Evolutionary conservation across 108 stramenopile species (phyloP).

Genomic region (Skeletonema grethae): DNA sequence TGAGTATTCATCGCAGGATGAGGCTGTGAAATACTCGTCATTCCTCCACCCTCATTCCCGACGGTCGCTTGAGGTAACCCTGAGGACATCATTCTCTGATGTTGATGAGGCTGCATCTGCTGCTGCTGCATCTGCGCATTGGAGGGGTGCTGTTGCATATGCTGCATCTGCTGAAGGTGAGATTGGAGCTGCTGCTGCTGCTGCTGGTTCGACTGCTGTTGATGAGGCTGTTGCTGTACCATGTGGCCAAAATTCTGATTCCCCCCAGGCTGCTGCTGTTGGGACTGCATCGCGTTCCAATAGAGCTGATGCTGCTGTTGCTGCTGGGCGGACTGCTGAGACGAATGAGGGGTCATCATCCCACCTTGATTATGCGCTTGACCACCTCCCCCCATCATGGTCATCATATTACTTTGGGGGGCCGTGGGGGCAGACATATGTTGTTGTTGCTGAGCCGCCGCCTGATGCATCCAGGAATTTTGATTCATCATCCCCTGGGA

Average conservation of each 20-base stretch:
- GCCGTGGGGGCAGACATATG: neutral
- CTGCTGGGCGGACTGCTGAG: neutral
- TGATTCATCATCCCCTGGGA: neutral
- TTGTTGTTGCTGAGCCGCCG: neutral
- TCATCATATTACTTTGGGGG: neutral
- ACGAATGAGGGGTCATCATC: neutral
- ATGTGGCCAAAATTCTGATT: neutral
- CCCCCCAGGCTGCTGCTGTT: slow-evolving; percentile 8
- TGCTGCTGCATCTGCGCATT: neutral
- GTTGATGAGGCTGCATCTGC: slow-evolving; percentile 8
- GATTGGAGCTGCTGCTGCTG: neutral
- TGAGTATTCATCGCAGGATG: neutral
- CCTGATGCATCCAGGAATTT: neutral
- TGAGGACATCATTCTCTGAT: neutral
- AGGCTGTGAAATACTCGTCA: neutral
- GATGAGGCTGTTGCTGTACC: slow-evolving; percentile 12
- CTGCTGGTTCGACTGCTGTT: slow-evolving; percentile 2
- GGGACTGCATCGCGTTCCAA: slow-evolving; percentile 3
- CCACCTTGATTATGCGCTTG: neutral
- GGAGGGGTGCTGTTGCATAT: neutral
- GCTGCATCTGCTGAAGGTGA: slow-evolving; percentile 11
- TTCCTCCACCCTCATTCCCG: neutral
- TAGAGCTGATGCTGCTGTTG: neutral
- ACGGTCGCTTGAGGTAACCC: neutral
- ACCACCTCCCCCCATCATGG: neutral